A percentile compares a stretch with the other conserved stretches of the same genome.
phyloP scores from a whole-genome alignment of 2,329 filamentous ascomycete genomes.

The Xylaria sp. region DNA sequence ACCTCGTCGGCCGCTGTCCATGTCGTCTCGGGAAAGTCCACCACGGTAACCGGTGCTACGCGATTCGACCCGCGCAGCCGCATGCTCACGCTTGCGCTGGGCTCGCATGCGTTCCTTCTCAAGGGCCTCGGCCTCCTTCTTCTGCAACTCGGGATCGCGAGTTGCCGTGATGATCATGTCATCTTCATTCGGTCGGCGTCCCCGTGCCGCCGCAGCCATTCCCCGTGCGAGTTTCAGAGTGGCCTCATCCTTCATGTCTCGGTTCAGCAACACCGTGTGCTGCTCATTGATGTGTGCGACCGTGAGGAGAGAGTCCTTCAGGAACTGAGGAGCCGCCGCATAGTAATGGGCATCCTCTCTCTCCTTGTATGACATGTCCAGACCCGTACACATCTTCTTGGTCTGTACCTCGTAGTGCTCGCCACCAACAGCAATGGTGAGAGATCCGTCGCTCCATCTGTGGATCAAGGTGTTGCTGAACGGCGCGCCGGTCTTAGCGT shows the following conservation, averaged over 20 bases:
- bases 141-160: constrained; percentile 69
- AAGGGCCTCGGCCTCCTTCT: constrained; percentile 65
- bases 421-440: constrained; percentile 69
- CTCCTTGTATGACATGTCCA: constrained; percentile 56
- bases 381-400: constrained; percentile 61
- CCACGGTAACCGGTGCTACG: constrained; percentile 47
- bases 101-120: constrained; percentile 68
- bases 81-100: constrained; percentile 62
- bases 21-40: constrained; percentile 61
- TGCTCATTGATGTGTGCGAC: constrained; percentile 72
- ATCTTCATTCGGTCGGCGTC: constrained; percentile 45
- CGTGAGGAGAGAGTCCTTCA: constrained; percentile 62
- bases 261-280: constrained; percentile 62
- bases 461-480: constrained; percentile 72
- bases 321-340: constrained; percentile 64
- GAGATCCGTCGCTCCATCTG: constrained; percentile 73
- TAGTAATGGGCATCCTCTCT: constrained; percentile 71
- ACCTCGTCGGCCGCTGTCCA: constrained; percentile 55
- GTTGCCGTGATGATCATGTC: constrained; percentile 66
- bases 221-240: constrained; percentile 62
- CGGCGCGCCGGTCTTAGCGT: constrained; percentile 58
- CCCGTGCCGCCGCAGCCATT: constrained; percentile 59
- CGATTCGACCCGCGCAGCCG: constrained; percentile 58
- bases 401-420: constrained; percentile 70
- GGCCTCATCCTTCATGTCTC: constrained; percentile 64